Percentiles rank a stretch among this genome's conserved stretches.
These are phyloP conservation scores for Amniculicola lignicola DNA, from an alignment of 495 filamentous ascomycete genomes.

Conservation along the genomic window DNA sequence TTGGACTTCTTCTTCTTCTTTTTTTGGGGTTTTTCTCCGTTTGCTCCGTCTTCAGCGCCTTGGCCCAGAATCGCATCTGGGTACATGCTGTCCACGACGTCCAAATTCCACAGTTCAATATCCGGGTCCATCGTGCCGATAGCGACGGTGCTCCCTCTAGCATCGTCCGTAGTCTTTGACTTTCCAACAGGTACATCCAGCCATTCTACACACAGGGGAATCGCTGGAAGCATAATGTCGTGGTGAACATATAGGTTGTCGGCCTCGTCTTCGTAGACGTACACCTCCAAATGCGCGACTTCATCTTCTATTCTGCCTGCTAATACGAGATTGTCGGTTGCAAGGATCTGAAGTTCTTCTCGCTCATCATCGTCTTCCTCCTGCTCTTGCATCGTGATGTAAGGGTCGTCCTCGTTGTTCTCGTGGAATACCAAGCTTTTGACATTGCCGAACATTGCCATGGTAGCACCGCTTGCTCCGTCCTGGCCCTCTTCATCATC, in stretches of 20 bases:
- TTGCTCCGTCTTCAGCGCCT: constrained; percentile 53
- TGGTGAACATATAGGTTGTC: constrained; percentile 99
- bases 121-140: constrained; percentile 97
- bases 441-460: constrained; percentile 93
- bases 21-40: constrained; percentile 61
- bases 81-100: constrained; percentile 94
- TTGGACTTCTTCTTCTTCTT: constrained; percentile 80
- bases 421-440: constrained; percentile 90
- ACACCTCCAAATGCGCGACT: constrained; percentile 92
- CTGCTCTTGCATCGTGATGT: constrained; percentile 80
- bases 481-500: constrained; percentile 60
- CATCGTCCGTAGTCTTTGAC: constrained; percentile 46
- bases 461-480: constrained; percentile 52
- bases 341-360: constrained; percentile 89
- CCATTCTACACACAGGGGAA: constrained; percentile 95
- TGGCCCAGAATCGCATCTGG: constrained; percentile 96
- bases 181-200: constrained; percentile 82
- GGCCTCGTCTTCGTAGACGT: constrained; percentile 90
- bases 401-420: constrained; percentile 89
- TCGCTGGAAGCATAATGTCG: constrained; percentile 98
- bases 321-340: constrained; percentile 86
- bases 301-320: constrained; percentile 95
- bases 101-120: constrained; percentile 97
- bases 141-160: constrained; percentile 78
- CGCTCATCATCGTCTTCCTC: constrained; percentile 83